A percentile compares a stretch with the other conserved stretches of the same genome.
phyloP scores from a whole-genome alignment of 345 rosid genomes.

The Euclidium syriacum region DNA sequence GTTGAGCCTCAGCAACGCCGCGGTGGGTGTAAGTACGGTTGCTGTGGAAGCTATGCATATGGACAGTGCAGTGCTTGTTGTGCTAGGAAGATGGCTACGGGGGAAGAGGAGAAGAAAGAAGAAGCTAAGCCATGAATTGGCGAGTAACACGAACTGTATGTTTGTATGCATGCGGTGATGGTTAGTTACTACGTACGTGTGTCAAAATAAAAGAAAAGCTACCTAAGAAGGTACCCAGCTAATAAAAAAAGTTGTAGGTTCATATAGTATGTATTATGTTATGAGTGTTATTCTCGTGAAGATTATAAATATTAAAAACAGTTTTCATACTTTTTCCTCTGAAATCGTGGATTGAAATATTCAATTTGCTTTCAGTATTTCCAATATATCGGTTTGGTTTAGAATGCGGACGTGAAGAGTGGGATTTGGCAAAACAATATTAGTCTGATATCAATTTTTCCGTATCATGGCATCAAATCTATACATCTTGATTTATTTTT shows the following conservation, averaged over 20 bases:
- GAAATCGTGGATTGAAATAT: neutral
- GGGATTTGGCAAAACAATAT: too few relatives aligned
- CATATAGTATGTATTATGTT: neutral
- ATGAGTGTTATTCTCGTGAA: neutral
- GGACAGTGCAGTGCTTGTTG: constrained; percentile 18
- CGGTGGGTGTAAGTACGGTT: constrained; percentile 16
- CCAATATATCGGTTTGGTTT: too few relatives aligned
- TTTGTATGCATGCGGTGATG: constrained; percentile 26
- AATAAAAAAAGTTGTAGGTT: constrained; percentile 4
- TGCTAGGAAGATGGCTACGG: constrained; percentile 13
- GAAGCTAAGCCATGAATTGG: constrained; percentile 26
- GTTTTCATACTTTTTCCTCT: neutral
- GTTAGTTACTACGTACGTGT: constrained; percentile 6
- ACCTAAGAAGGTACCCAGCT: neutral
- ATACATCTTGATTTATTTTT: too few relatives aligned
- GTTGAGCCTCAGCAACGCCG: constrained; percentile 20
- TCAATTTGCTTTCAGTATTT: too few relatives aligned
- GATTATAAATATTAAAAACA: neutral
- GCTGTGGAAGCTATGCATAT: constrained; percentile 7
- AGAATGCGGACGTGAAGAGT: too few relatives aligned
- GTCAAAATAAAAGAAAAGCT: constrained; percentile 9
- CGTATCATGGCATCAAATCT: too few relatives aligned
- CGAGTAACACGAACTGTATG: constrained; percentile 24
- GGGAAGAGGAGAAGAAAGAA: constrained; percentile 3
- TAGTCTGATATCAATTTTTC: too few relatives aligned